Evolutionary conservation across 495 filamentous ascomycete genomes (phyloP).

Genomic region (Xylaria bambusicola): DNA sequence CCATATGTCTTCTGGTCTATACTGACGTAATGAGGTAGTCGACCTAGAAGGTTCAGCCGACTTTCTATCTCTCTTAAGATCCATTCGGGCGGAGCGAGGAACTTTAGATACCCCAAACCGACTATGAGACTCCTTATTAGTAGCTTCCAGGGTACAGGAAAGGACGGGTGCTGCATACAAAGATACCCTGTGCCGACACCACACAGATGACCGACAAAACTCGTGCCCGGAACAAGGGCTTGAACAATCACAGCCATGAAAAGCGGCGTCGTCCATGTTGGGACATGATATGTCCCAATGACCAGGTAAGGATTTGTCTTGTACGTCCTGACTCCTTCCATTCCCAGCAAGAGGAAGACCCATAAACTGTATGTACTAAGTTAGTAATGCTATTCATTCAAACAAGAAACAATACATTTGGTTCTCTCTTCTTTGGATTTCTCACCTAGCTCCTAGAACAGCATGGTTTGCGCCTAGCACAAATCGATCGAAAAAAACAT

Average conservation of each 20-base stretch:
- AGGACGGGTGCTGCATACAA: slow-evolving; percentile 55
- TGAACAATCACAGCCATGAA: slow-evolving; percentile 67
- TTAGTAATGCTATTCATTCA: background rate
- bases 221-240: slow-evolving; percentile 76
- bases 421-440: background rate
- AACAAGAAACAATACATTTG: background rate
- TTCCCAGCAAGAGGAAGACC: slow-evolving; percentile 83
- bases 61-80: slow-evolving; percentile 79
- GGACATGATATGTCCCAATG: slow-evolving; percentile 73
- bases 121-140: slow-evolving; percentile 46
- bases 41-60: slow-evolving; percentile 77
- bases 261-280: slow-evolving; percentile 90
- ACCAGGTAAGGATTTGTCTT: slow-evolving; percentile 71
- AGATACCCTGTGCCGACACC: slow-evolving; percentile 81
- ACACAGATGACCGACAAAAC: slow-evolving; percentile 82
- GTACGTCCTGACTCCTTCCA: slow-evolving; percentile 82
- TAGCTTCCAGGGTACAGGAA: slow-evolving; percentile 23
- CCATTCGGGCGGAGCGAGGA: slow-evolving; percentile 81
- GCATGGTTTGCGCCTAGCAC: slow-evolving; percentile 65
- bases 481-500: slow-evolving; percentile 68
- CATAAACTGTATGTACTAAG: slow-evolving; percentile 62
- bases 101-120: slow-evolving; percentile 80
- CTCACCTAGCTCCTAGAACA: slow-evolving; percentile 81
- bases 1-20: slow-evolving; percentile 96
- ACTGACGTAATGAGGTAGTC: slow-evolving; percentile 84